Base-by-base conservation (phyloP, 108 stramenopile genomes). In the Cyclotella choctawhatcheeana region DNA sequence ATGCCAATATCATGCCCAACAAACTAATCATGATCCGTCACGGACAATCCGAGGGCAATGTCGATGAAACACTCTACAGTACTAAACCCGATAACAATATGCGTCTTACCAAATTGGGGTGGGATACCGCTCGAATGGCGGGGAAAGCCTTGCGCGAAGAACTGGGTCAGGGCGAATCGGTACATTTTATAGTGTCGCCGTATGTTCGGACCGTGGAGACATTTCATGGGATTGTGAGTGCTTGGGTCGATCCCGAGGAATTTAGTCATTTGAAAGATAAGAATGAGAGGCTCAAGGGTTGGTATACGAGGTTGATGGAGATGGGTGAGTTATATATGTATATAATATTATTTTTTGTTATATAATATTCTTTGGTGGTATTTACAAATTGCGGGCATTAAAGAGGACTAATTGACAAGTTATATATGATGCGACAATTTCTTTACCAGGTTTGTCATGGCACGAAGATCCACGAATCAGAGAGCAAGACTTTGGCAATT, bases 191-290 rank as follows among this genome's bases (percentile, higher is more conserved):
- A 17, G 89, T 95, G 3, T 82, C 79, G 22, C 93, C 93, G 1
- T 95, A 95, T 69, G 91, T 87, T n/a, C 64, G 93, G 34, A 92
- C 93, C 14, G 88, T 95, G 2, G 93, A 95, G 67, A 95, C 93
- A 13, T 95, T 95, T 71, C 93, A 95, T 82, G 93, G 93, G 0
- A 82, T 95, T 54, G 88, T 84, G 31, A 82, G 86, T 44, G 89
- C 91, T 0, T 93, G 92, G 92, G 89, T 78, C 43, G 93, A 90
- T 53, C 93, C 93, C 0, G 67, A 76, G 33, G 89, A 95, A 31
- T 92, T 90, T 66, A 69, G 44, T 40, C 64, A 76, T 16, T 74
- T 88, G 12, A 12, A 61, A 10, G 76, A 83, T 65, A 88, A 79
- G 37, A 77, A 82, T 20, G 77, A 84, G 53, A 82, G 88, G 43